phyloP scores from a whole-genome alignment of 2,329 filamentous ascomycete species.

The Cryphonectria nitschkei region DNA sequence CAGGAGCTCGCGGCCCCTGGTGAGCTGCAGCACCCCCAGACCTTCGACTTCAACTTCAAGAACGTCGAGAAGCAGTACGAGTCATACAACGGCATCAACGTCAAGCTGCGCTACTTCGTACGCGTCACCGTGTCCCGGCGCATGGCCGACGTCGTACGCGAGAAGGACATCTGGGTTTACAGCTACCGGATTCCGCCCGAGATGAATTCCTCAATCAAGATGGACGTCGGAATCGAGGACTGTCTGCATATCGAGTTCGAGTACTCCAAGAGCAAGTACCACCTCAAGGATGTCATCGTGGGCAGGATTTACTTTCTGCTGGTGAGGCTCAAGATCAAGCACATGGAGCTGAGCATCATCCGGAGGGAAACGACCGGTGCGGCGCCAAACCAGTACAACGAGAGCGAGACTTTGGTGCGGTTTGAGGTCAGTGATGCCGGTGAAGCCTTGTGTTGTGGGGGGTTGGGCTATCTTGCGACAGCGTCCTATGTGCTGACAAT shows the following conservation, averaged over 20 bases:
- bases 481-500: background rate
- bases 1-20: conserved; percentile 96
- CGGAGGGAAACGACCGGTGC: conserved; percentile 94
- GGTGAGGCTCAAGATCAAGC: conserved; percentile 97
- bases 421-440: conserved; percentile 71
- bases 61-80: conserved; percentile 99
- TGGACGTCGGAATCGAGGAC: conserved; percentile 99
- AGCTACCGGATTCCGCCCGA: conserved; percentile 97
- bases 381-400: conserved; percentile 98
- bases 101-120: conserved; percentile 97
- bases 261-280: conserved; percentile 99
- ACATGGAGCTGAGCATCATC: conserved; percentile 99
- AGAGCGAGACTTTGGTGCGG: conserved; percentile 95
- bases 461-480: too few relatives aligned
- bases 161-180: conserved; percentile 99
- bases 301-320: conserved; percentile 98
- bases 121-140: conserved; percentile 93
- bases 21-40: conserved; percentile 97
- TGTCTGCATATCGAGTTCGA: conserved; percentile 99
- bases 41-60: conserved; percentile 99
- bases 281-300: conserved; percentile 98
- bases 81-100: conserved; percentile 99
- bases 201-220: conserved; percentile 98
- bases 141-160: conserved; percentile 97
- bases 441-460: background rate